Evolutionary conservation across 208 protist species (phyloP).

Genomic region (Acanthamoeba royreba): DNA sequence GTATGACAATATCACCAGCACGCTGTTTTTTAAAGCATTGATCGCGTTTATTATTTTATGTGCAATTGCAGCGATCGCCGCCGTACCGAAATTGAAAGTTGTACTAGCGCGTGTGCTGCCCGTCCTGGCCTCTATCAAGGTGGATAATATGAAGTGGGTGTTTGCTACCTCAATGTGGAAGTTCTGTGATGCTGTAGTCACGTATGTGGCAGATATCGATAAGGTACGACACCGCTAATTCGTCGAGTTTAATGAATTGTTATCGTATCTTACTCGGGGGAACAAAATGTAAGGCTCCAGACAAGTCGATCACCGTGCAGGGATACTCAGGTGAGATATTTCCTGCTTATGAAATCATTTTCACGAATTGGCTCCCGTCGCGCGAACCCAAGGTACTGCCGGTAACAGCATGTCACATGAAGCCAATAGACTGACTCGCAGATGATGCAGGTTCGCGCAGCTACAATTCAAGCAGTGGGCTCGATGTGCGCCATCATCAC

Average conservation of each 20-base stretch:
- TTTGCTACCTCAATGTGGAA: slow-evolving; percentile 64
- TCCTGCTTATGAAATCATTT: slow-evolving; percentile 66
- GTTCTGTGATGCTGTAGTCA: slow-evolving; percentile 63
- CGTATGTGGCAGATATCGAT: slow-evolving; percentile 63
- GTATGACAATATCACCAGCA: neutral
- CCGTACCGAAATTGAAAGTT: slow-evolving; percentile 60
- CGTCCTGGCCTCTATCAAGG: slow-evolving; percentile 63
- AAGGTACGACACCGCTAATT: neutral
- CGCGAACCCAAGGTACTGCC: slow-evolving; percentile 18
- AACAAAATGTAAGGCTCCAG: neutral
- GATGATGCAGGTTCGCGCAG: slow-evolving; percentile 57
- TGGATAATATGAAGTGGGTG: slow-evolving; percentile 75
- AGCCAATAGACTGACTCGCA: neutral
- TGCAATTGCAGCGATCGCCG: slow-evolving; percentile 36
- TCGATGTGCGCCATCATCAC: slow-evolving; percentile 53
- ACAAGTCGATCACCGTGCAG: slow-evolving; percentile 45
- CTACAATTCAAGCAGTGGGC: slow-evolving; percentile 61
- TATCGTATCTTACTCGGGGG: no score
- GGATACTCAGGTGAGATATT: slow-evolving; percentile 58
- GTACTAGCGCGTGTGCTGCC: slow-evolving; percentile 61
- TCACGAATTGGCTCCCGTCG: slow-evolving; percentile 59
- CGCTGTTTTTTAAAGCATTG: neutral
- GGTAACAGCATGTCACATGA: neutral
- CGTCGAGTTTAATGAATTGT: neutral
- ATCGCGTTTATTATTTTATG: neutral